Percentiles rank a stretch among this genome's conserved stretches.
phyloP scores from a whole-genome alignment of 2,329 filamentous ascomycete species.

The Aureobasidium mangrovei region DNA sequence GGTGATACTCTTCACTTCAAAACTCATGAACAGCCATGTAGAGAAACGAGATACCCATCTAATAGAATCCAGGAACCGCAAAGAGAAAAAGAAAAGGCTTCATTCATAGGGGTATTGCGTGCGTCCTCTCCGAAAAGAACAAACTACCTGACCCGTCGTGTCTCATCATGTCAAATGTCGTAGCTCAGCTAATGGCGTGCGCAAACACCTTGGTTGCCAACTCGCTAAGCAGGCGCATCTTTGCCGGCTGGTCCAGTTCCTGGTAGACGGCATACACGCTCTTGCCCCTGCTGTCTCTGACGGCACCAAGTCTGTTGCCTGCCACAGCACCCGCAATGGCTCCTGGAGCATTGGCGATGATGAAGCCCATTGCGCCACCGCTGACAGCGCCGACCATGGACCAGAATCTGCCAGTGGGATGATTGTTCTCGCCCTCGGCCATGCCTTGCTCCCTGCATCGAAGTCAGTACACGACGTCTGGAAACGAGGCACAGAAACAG shows the following conservation, averaged over 20 bases:
- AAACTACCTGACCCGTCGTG: background rate
- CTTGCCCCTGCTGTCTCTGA: slow-evolving; percentile 86
- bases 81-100: background rate
- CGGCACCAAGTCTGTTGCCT: slow-evolving; percentile 81
- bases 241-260: slow-evolving; percentile 75
- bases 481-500: background rate
- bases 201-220: slow-evolving; percentile 81
- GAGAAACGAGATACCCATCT: slow-evolving; percentile 8
- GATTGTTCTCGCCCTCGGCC: slow-evolving; percentile 57
- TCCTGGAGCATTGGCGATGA: slow-evolving; percentile 85
- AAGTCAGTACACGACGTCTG: background rate
- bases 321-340: slow-evolving; percentile 84
- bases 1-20: slow-evolving; percentile 18
- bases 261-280: slow-evolving; percentile 89
- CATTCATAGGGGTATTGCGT: slow-evolving; percentile 11
- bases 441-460: slow-evolving; percentile 45
- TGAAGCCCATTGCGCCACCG: slow-evolving; percentile 87
- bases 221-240: slow-evolving; percentile 71
- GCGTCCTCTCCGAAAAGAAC: background rate
- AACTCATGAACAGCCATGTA: background rate
- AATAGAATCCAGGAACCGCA: background rate
- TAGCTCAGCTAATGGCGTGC: slow-evolving; percentile 52
- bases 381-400: slow-evolving; percentile 73
- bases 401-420: slow-evolving; percentile 72
- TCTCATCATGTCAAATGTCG: slow-evolving; percentile 12